Percentiles rank a stretch among this genome's conserved stretches.
Evolutionary conservation across 78 protist genomes (phyloP).

Genomic region (Mantamonas sphyraenae): DNA sequence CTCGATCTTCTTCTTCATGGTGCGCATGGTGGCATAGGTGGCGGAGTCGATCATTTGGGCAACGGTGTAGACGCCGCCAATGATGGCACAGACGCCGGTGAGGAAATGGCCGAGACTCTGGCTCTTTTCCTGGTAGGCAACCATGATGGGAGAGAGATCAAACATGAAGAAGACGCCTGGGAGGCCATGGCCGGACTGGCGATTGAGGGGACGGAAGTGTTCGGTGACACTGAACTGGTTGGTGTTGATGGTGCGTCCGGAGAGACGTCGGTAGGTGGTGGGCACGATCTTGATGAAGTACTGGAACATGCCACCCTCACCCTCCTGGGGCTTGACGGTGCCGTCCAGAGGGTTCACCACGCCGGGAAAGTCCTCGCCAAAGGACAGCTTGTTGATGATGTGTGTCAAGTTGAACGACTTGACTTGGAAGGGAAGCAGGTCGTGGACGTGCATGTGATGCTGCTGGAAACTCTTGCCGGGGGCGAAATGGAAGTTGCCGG

Average conservation of each 20-base stretch:
- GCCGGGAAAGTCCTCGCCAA: conserved; percentile 84
- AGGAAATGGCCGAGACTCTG: conserved; percentile 74
- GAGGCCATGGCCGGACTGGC: conserved; percentile 30
- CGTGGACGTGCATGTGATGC: conserved; percentile 59
- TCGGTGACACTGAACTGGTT: conserved; percentile 83
- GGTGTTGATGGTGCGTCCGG: conserved; percentile 41
- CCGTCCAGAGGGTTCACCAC: conserved; percentile 70
- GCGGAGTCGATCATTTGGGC: conserved; percentile 71
- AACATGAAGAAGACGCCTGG: conserved; percentile 85
- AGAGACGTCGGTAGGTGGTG: conserved; percentile 49
- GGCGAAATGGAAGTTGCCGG: conserved; percentile 10
- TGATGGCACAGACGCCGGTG: conserved; percentile 83
- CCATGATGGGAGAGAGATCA: conserved; percentile 84
- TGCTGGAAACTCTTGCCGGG: conserved; percentile 69
- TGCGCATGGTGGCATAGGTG: conserved; percentile 40
- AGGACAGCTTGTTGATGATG: conserved; percentile 50
- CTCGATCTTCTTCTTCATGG: conserved; percentile 48
- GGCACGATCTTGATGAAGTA: conserved; percentile 87
- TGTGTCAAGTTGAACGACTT: conserved; percentile 66
- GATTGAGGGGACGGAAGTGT: conserved; percentile 45
- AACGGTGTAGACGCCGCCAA: conserved; percentile 91
- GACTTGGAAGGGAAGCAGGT: conserved; percentile 34
- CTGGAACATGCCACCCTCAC: conserved; percentile 60
- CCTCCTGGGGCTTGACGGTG: neutral
- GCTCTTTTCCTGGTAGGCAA: conserved; percentile 46